Evolutionary conservation across 768 basidiomycete genomes (phyloP).

Genomic region (Hericium alpestre): DNA sequence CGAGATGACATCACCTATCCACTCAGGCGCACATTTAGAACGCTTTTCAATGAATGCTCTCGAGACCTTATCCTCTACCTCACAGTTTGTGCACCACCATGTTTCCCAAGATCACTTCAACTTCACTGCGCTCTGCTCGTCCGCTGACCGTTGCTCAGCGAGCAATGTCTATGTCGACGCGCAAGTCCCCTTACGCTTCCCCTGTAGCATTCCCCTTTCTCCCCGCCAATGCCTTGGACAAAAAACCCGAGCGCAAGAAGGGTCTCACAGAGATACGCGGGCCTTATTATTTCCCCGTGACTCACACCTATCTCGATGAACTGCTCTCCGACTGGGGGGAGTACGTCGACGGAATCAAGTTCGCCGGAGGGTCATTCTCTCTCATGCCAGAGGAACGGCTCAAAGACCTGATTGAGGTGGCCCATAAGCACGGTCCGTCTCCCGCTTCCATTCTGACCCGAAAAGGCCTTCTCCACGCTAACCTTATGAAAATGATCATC

Average conservation of each 20-base stretch:
- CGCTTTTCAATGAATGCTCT: no score
- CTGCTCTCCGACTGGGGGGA: constrained; percentile 31
- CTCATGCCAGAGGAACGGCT: constrained; percentile 32
- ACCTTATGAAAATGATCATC: background rate
- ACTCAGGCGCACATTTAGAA: no score
- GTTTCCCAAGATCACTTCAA: no score
- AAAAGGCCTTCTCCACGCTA: background rate
- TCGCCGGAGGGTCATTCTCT: constrained; percentile 32
- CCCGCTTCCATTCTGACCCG: background rate
- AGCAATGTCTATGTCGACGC: background rate
- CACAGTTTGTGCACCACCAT: no score
- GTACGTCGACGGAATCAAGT: constrained; percentile 36
- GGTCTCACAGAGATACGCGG: constrained; percentile 36
- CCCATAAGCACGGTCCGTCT: constrained; percentile 27
- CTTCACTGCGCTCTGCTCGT: no score
- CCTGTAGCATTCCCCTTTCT: constrained; percentile 19
- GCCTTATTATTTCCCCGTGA: constrained; percentile 33
- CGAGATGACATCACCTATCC: no score
- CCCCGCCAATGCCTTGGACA: constrained; percentile 21
- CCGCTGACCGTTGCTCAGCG: no score
- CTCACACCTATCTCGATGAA: constrained; percentile 30
- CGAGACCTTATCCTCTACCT: no score
- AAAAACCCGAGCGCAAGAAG: constrained; percentile 24
- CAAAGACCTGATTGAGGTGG: constrained; percentile 27
- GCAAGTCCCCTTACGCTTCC: background rate